phyloP scores from a whole-genome alignment of 2,329 filamentous ascomycete species.

The Penicillium sp. region DNA sequence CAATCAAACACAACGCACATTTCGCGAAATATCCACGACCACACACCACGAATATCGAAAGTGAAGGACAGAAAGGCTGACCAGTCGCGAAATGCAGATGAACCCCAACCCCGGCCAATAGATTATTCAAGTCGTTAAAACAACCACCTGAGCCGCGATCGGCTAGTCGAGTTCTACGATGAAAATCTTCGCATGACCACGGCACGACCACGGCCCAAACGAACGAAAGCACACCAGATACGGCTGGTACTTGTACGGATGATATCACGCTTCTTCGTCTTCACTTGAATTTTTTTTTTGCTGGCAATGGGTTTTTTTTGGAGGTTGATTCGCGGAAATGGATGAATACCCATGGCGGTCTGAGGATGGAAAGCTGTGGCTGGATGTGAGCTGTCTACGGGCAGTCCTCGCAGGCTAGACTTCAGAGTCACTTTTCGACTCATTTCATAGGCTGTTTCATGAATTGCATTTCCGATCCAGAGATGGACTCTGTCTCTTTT shows the following conservation, averaged over 20 bases:
- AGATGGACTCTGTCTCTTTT: conserved; percentile 15
- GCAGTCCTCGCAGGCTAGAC: conserved; percentile 10
- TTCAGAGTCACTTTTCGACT: conserved; percentile 22
- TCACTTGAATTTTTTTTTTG: conserved; percentile 26
- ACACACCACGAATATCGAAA: conserved; percentile 11
- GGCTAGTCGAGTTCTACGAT: conserved; percentile 25
- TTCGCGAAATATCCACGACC: not conserved
- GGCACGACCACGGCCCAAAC: conserved; percentile 23
- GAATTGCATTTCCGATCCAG: conserved; percentile 28
- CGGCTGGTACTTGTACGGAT: conserved; percentile 31
- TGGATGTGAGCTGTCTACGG: conserved; percentile 15
- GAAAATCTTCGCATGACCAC: conserved; percentile 20
- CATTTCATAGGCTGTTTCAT: conserved; percentile 29
- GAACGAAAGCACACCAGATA: conserved; percentile 27
- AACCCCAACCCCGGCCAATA: conserved; percentile 81
- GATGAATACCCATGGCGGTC: conserved; percentile 21
- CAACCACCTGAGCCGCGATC: conserved; percentile 23
- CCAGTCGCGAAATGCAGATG: conserved; percentile 56
- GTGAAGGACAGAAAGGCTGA: conserved; percentile 18
- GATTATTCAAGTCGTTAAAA: conserved; percentile 31
- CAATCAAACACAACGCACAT: conserved; percentile 23
- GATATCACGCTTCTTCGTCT: conserved; percentile 32
- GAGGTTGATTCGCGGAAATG: conserved; percentile 20
- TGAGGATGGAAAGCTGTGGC: conserved; percentile 24
- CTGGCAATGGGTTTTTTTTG: conserved; percentile 25